Percentiles rank a stretch among this genome's conserved stretches.
phyloP scores from a whole-genome alignment of 306 rosid genomes.

The Cucumis sativus region DNA sequence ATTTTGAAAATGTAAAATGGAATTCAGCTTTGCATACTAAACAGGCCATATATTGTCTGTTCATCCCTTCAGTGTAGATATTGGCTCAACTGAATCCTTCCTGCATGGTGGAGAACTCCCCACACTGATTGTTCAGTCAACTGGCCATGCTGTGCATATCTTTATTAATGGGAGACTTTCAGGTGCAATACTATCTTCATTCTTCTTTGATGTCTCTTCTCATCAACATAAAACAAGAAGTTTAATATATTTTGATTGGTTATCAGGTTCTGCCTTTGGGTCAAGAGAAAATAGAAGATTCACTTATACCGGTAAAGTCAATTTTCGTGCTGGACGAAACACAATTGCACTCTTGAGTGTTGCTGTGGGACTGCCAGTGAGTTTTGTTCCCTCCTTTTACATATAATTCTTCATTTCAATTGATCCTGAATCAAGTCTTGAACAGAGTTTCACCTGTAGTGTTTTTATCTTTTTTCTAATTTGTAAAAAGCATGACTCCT shows the following conservation, averaged over 20 bases:
- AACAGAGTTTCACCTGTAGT: neutral
- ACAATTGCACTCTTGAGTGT: conserved; percentile 80
- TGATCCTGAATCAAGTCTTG: neutral
- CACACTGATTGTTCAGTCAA: conserved; percentile 75
- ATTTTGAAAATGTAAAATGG: too few species aligned
- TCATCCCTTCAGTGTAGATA: conserved; percentile 46
- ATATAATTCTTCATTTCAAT: neutral
- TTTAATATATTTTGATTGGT: conserved; percentile 5
- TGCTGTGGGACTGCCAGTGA: conserved; percentile 92
- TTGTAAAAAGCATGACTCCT: neutral
- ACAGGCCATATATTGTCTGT: neutral
- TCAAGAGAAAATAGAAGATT: conserved; percentile 76
- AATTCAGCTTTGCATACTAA: neutral
- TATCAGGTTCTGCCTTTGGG: conserved; percentile 84
- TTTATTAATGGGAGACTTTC: conserved; percentile 79
- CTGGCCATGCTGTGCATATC: conserved; percentile 89
- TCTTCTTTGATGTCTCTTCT: neutral
- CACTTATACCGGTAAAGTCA: conserved; percentile 60
- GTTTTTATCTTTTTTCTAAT: neutral
- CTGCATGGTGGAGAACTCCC: conserved; percentile 80
- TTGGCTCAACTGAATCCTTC: conserved; percentile 73
- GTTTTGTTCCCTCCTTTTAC: conserved; percentile 15
- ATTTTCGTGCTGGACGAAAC: conserved; percentile 76
- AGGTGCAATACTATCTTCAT: conserved; percentile 33
- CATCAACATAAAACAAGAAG: neutral